Evolutionary conservation across 495 filamentous ascomycete species (phyloP).

Genomic region (Aspergillus bridgeri): DNA sequence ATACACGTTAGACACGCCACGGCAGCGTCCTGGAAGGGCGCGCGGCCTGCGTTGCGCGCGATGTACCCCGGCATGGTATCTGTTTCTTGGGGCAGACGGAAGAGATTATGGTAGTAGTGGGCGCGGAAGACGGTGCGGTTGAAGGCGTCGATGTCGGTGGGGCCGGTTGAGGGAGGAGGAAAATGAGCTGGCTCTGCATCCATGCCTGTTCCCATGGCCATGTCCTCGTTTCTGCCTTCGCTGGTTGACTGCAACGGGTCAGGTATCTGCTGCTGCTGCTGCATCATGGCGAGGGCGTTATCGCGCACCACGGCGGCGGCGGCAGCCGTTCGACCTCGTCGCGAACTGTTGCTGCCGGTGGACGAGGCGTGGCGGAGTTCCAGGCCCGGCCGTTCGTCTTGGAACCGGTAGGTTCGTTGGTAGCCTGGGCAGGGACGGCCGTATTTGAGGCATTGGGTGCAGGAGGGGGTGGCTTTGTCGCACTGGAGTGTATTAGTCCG

Average conservation of each 20-base stretch:
- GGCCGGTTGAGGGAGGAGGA: too few species aligned
- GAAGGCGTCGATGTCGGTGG: background rate
- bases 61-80: constrained; percentile 12
- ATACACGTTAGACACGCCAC: constrained; percentile 31
- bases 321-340: background rate
- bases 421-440: constrained; percentile 38
- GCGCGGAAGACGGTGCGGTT: background rate
- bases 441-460: constrained; percentile 34
- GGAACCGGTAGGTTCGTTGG: constrained; percentile 32
- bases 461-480: constrained; percentile 32
- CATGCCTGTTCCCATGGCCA: too few species aligned
- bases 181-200: too few species aligned
- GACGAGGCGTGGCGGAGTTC: constrained; percentile 19
- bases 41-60: constrained; percentile 20
- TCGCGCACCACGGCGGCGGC: constrained; percentile 22
- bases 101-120: constrained; percentile 9
- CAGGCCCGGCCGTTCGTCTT: constrained; percentile 35
- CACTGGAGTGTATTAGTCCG: constrained; percentile 19
- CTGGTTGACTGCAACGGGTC: background rate
- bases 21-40: constrained; percentile 27
- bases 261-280: background rate
- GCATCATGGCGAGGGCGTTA: constrained; percentile 28
- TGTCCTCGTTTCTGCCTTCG: too few species aligned
- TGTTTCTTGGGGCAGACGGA: background rate
- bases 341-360: background rate